Percentiles rank a stretch among this genome's conserved stretches.
These are phyloP conservation scores for Globisporangium camurandrum DNA, from an alignment of 352 stramenopile genomes.

Conservation along the genomic window DNA sequence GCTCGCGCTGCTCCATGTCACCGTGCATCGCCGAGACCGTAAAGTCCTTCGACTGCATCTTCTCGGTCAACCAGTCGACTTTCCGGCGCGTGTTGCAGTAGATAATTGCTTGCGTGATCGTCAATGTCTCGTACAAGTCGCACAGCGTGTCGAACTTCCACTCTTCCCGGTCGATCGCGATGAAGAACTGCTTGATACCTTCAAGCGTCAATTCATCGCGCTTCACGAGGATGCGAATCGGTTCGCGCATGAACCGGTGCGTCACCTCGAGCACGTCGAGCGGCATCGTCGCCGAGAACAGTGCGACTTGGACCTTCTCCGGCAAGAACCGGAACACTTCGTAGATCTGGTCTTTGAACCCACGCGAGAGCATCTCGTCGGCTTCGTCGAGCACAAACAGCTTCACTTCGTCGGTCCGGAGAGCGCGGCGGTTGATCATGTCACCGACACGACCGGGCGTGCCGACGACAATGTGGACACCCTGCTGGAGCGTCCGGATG, in stretches of 20 bases:
- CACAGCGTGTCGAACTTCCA: slow-evolving; percentile 99
- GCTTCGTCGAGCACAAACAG: slow-evolving; percentile 99
- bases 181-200: slow-evolving; percentile 99
- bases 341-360: slow-evolving; percentile 99
- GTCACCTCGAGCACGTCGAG: slow-evolving; percentile 98
- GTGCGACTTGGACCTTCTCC: slow-evolving; percentile 95
- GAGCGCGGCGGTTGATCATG: slow-evolving; percentile 98
- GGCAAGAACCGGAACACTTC: slow-evolving; percentile 99
- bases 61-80: slow-evolving; percentile 99
- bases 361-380: slow-evolving; percentile 99
- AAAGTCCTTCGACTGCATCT: slow-evolving; percentile 99
- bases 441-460: slow-evolving; percentile 98
- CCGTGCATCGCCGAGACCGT: slow-evolving; percentile 99
- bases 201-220: slow-evolving; percentile 99
- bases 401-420: slow-evolving; percentile 93
- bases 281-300: slow-evolving; percentile 99
- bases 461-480: slow-evolving; percentile 98
- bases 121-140: slow-evolving; percentile 99
- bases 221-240: slow-evolving; percentile 99
- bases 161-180: slow-evolving; percentile 97
- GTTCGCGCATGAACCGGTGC: slow-evolving; percentile 97
- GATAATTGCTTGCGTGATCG: slow-evolving; percentile 99
- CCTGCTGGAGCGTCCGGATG: slow-evolving; percentile 96
- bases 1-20: slow-evolving; percentile 99
- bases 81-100: slow-evolving; percentile 99